Evolutionary conservation across 805 yeast genomes (phyloP), one percentile per base, ranked within the genome.

Genomic region (Lipomyces yamadae): DNA sequence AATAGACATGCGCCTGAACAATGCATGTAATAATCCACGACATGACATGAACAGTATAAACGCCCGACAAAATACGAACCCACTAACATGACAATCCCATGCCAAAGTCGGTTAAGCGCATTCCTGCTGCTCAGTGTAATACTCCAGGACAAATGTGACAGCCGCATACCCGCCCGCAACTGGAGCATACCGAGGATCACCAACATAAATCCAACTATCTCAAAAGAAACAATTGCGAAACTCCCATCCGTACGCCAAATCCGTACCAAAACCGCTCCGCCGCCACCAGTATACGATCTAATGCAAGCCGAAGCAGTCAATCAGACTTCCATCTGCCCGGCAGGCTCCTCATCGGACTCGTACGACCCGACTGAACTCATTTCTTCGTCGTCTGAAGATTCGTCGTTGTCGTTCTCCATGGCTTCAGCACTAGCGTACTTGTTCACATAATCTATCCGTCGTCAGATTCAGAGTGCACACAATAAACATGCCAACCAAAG

Each of bases 391-490:
- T 76, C 79, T 6, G 75, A 73, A 13, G 75, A 77, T 24, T 74
- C 79, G 8, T 77, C 82, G 33, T 79, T 81, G 6, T 80, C 84
- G 7, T 84, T 82, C n/a, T 81, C 84, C 57, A 79, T 81, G 60
- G 86, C 85, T 60, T 82, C 80, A 56, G 74, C 66, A 70, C 80
- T 79, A 72, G 95, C 95, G 78, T 88, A 92, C 74, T 84, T 85
- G 74, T 81, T 81, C 33, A 93, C 96, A 74, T 91, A 91, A 50
- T 84, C 85, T 74, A 66, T 56, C 6, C 24, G 24, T 13, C 39
- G 15, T 56, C 39, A 29, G 39, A 18, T 37, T 29, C 24, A 34
- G 48, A 7, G 35, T 7, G 24, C 7, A n/a, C 48, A 24, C 29
- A 13, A 11, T 24, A 33, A 39, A 8, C 24, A 11, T 32, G 13